Evolutionary conservation across 1,284 basidiomycete genomes (phyloP), one percentile per base, ranked within the genome.

Genomic region (Malassezia slooffiae): DNA sequence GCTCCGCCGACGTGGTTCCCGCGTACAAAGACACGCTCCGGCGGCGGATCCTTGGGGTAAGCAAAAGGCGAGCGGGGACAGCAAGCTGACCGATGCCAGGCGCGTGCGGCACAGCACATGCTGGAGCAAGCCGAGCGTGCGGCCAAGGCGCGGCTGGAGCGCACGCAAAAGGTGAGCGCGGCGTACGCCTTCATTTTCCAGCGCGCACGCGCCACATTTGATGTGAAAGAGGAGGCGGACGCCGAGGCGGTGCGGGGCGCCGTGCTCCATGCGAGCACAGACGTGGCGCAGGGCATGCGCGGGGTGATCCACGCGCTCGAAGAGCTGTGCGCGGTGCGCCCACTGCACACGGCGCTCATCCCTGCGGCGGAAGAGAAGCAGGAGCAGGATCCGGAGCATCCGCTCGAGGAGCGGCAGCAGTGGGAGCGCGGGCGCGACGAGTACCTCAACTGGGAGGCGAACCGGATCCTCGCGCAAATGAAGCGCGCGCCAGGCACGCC

Each of bases 381-480:
- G 6, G 47, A 38, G 8, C 49, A 9, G 4, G 48, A 43, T 1
- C 44, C 49, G 3, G 54, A 51, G 8, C 39, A 31, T 1, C 38
- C 23, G 5, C 24, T 19, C 19, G 49, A 46, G 12, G 48, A 48
- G n/a, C 38, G 41, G 17, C 37, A 49, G 9, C 46, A 47, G 6
- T 63, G 58, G 62, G 52, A 59, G 19, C 38, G 48, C 11, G 55
- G 57, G 10, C 50, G 62, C 16, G 60, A 66, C 34, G 49, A 39
- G 2, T 66, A 63, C 37, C 44, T 66, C 20, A 57, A 54, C 26
- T 66, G 62, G 62, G 58, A 61, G 38, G 54, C 59, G 13, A 47
- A 58, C 20, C 43, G 56, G 9, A 61, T 66, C 35, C 43, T 64
- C 21, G 54, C 57, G 15, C 54, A 23, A 21, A 41, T 43, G 30